Conservation (phyloP, 2,329 filamentous ascomycete species). For the Fusarium sp. region DNA sequence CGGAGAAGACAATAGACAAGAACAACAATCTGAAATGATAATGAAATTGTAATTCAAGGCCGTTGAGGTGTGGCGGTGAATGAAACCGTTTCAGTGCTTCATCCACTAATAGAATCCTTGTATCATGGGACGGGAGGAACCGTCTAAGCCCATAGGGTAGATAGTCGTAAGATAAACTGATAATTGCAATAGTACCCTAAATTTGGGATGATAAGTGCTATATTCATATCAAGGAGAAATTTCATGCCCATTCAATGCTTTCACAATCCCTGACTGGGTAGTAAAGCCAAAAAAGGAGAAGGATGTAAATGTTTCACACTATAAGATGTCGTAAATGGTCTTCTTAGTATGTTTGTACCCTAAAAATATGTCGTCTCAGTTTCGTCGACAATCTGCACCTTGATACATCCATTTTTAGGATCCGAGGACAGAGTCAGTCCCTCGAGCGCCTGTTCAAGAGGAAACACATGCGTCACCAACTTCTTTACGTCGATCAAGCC, state of each 20-base stretch:
- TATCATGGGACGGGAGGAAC: background rate
- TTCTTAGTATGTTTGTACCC: background rate
- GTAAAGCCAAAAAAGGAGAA: no score
- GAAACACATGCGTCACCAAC: conserved; percentile 69
- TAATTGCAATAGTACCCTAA: background rate
- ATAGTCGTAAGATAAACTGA: background rate
- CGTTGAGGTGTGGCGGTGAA: background rate
- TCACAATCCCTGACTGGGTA: background rate
- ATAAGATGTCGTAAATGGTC: background rate
- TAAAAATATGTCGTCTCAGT: conserved; percentile 41
- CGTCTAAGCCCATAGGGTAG: background rate
- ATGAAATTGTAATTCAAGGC: background rate
- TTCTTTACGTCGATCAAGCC: conserved; percentile 70
- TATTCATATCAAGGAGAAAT: background rate
- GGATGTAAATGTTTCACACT: no score
- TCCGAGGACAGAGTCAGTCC: conserved; percentile 53
- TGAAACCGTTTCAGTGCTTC: conserved; percentile 4
- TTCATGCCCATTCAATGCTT: background rate
- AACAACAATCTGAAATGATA: no score
- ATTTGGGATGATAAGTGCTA: background rate
- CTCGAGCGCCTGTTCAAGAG: conserved; percentile 69
- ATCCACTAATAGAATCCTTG: conserved; percentile 1
- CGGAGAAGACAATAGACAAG: no score
- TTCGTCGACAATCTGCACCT: conserved; percentile 52
- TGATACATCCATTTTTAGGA: conserved; percentile 49